Conservation (phyloP, 768 basidiomycete species). For the Tubosaeta brunneosetosa region DNA sequence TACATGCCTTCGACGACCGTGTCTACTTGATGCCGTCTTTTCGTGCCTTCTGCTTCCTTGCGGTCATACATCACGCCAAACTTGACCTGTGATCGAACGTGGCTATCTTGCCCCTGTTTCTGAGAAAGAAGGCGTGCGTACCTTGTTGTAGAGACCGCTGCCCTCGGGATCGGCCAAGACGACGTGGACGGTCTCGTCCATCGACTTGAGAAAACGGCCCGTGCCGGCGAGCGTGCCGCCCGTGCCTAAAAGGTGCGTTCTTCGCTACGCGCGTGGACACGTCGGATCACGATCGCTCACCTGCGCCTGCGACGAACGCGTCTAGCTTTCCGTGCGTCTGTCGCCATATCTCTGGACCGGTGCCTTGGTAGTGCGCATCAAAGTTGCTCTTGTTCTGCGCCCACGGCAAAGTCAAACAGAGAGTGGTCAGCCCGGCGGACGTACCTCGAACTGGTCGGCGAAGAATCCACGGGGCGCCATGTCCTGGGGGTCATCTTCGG, state of each 20-base stretch:
- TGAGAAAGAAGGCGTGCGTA: slow-evolving; percentile 34
- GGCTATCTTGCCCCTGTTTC: not conserved
- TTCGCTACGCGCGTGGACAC: not conserved
- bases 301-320: slow-evolving; percentile 89
- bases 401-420: not conserved
- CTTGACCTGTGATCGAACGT: slow-evolving; percentile 53
- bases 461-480: slow-evolving; percentile 79
- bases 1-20: slow-evolving; percentile 93
- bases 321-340: slow-evolving; percentile 81
- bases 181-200: slow-evolving; percentile 60
- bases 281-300: slow-evolving; percentile 32
- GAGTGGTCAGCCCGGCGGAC: not conserved
- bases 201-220: slow-evolving; percentile 74
- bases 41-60: slow-evolving; percentile 92
- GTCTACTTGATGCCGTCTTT: slow-evolving; percentile 90
- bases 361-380: slow-evolving; percentile 82
- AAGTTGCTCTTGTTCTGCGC: slow-evolving; percentile 77
- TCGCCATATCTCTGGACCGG: slow-evolving; percentile 93
- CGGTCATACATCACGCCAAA: slow-evolving; percentile 91
- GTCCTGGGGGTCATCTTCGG: slow-evolving; percentile 32
- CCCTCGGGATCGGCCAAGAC: slow-evolving; percentile 90
- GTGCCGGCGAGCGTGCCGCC: slow-evolving; percentile 92
- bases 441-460: slow-evolving; percentile 91
- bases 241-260: slow-evolving; percentile 52
- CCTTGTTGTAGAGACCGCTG: slow-evolving; percentile 93